Evolutionary conservation across 768 basidiomycete species (phyloP), one percentile per base, ranked within the genome.

Genomic region (Cystofilobasidium bisporidii): DNA sequence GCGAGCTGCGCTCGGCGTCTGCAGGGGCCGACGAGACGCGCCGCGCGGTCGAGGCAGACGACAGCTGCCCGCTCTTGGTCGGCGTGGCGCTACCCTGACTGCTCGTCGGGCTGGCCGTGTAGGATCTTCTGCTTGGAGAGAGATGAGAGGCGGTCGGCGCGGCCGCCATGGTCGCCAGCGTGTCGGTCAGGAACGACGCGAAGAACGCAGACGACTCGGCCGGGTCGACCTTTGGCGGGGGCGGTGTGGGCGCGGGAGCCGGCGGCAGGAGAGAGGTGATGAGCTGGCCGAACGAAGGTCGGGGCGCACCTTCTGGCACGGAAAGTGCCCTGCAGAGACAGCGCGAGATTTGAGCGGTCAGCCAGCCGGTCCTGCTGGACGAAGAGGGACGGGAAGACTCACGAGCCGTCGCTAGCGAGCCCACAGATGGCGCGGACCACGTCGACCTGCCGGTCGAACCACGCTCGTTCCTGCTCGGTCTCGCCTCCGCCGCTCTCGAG

Each of bases 141-240:
- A 69, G 71, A 36, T 70, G 76, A 61, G 47, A n/a, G 22, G 74
- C 74, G 74, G 72, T 74, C 40, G 69, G 72, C 74, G 72, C 72
- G 72, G 72, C 0, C 86, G 88, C 55, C 88, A 84, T 64, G 83
- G 80, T 32, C 50, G 61, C 59, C 32, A 61, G 45, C 41, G 69
- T 58, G 58, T 66, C 45, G 24, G 40, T 32, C 32, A 63, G 40
- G 67, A 64, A 70, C 30, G 48, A 58, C 11, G 41, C 48, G 53
- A 61, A 70, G 65, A 59, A 67, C n/a, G 26, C 40, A 10, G 36
- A 6, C 3, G 65, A 64, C 30, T 9, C 86, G 81, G 24, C 78
- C 75, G 72, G 83, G 83, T 12, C 77, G 72, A 26, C 78, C 10
- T 72, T 74, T 8, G 72, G 69, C 20, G 73, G 74, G 12, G 30